Evolutionary conservation across 495 filamentous ascomycete genomes (phyloP).

Genomic region (Penicillium antarcticum): DNA sequence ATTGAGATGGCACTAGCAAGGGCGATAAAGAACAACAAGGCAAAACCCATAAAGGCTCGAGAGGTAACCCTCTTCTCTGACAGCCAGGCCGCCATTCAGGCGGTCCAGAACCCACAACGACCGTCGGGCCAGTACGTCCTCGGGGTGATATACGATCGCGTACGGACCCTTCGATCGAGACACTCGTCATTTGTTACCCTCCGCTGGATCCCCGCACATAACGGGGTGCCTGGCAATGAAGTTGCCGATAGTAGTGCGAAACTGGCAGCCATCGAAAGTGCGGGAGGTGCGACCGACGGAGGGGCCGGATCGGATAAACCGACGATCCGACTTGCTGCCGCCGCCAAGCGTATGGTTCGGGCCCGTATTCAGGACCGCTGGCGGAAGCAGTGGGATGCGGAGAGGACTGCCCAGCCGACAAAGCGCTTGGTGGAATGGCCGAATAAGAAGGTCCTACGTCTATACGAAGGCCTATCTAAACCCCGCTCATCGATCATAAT

Average conservation of each 20-base stretch:
- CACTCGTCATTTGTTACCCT: not conserved
- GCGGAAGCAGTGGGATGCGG: not conserved
- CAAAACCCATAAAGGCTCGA: no score
- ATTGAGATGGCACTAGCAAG: not conserved
- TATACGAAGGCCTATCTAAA: not conserved
- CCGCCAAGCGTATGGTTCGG: not conserved
- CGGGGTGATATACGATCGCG: not conserved
- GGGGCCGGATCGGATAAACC: not conserved
- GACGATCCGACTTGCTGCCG: not conserved
- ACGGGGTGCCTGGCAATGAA: constrained; percentile 24
- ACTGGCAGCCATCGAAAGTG: not conserved
- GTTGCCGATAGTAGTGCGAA: constrained; percentile 9
- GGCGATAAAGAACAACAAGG: no score
- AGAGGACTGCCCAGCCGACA: not conserved
- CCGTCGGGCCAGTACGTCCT: constrained; percentile 11
- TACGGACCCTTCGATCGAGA: constrained; percentile 1
- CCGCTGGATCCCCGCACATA: constrained; percentile 23
- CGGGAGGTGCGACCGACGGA: not conserved
- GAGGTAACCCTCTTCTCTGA: constrained; percentile 9
- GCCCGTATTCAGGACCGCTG: not conserved
- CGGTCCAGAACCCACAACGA: constrained; percentile 3
- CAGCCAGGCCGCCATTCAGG: constrained; percentile 11
- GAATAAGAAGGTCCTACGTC: not conserved
- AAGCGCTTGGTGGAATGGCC: not conserved
- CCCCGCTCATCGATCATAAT: not conserved